Conservation (phyloP, 2,329 filamentous ascomycete genomes). For the Phoma sp. region DNA sequence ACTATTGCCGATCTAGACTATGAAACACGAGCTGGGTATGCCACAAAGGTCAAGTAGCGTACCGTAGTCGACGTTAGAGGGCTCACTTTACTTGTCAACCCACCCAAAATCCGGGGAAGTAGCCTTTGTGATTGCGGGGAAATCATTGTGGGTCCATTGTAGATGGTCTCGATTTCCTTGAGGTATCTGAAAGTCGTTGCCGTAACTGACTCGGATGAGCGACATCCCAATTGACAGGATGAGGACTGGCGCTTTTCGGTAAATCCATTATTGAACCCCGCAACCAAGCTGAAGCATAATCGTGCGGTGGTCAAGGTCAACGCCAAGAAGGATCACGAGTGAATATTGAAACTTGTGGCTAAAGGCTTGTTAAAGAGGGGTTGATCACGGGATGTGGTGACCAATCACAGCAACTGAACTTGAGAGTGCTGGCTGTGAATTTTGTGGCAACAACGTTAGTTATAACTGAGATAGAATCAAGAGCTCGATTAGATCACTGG, state of each 20-base stretch:
- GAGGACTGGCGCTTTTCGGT: conserved; percentile 21
- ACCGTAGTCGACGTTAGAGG: conserved; percentile 3
- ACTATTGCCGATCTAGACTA: conserved; percentile 16
- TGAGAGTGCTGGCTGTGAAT: no score
- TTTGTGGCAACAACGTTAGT: no score
- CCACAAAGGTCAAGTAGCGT: conserved; percentile 1
- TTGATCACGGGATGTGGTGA: neutral
- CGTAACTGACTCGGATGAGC: conserved; percentile 29
- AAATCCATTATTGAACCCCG: conserved; percentile 23
- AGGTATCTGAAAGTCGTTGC: conserved; percentile 3
- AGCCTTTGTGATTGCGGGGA: conserved; percentile 34
- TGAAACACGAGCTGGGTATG: neutral
- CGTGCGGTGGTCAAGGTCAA: conserved; percentile 7
- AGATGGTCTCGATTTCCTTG: conserved; percentile 13
- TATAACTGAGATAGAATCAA: neutral
- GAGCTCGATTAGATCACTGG: neutral
- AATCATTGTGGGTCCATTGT: conserved; percentile 10
- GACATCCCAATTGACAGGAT: conserved; percentile 6
- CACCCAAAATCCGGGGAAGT: conserved; percentile 31
- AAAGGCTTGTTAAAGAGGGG: conserved; percentile 18
- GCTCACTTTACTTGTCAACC: conserved; percentile 18
- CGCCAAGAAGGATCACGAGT: conserved; percentile 18
- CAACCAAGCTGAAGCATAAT: conserved; percentile 10
- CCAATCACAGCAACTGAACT: neutral
- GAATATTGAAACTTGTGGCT: neutral